These are phyloP conservation scores for Avicennia marina DNA, from an alignment of 257 asterid species.

Conservation along the genomic window DNA sequence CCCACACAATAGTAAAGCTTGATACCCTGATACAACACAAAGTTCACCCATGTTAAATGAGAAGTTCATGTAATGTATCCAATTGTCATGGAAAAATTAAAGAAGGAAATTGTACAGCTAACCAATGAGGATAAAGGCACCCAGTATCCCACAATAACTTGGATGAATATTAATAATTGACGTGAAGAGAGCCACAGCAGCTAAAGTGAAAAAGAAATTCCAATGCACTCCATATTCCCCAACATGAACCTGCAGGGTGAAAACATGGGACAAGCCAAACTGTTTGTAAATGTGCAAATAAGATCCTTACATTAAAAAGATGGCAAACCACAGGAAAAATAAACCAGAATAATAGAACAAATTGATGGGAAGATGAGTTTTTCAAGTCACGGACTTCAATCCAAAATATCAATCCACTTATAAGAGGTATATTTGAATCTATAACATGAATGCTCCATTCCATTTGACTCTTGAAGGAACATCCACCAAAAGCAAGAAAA, in stretches of 20 bases:
- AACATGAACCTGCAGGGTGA: conserved; percentile 69
- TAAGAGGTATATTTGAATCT: not conserved
- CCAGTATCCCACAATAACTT: conserved; percentile 62
- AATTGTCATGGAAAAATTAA: too few species aligned
- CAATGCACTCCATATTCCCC: conserved; percentile 98
- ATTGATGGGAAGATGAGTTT: too few species aligned
- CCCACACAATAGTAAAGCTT: conserved; percentile 54
- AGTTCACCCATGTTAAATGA: conserved; percentile 22
- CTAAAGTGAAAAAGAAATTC: conserved; percentile 97
- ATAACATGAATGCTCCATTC: too few species aligned
- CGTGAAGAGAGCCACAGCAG: conserved; percentile 80
- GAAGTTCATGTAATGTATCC: conserved; percentile 8
- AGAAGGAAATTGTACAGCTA: conserved; percentile 14
- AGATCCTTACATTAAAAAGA: not conserved
- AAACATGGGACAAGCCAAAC: conserved; percentile 3
- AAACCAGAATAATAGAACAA: too few species aligned
- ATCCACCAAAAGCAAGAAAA: not conserved
- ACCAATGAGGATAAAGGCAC: conserved; percentile 73
- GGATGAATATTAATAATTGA: conserved; percentile 59
- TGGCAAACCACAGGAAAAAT: too few species aligned
- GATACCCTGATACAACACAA: conserved; percentile 53
- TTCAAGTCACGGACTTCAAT: too few species aligned
- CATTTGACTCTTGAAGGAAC: too few species aligned
- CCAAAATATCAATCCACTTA: too few species aligned
- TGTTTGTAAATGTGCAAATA: not conserved